Base-by-base conservation (phyloP, 2,329 filamentous ascomycete genomes). In the Epichloe aotearoae region DNA sequence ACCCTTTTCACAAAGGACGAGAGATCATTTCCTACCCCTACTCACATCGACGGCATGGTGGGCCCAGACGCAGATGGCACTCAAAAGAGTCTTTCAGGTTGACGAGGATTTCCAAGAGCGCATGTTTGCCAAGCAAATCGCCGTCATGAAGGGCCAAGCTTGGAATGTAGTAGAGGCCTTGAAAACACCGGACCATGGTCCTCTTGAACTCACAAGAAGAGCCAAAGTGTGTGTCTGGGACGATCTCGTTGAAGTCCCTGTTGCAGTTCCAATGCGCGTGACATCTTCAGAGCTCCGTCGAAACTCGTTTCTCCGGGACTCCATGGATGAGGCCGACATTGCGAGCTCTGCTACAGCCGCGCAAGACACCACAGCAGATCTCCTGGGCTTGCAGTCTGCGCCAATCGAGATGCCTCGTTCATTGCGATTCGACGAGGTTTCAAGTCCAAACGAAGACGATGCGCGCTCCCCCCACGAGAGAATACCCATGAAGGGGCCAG, bases 131-230 rank as follows among this genome's bases (percentile, higher is more conserved):
- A 83, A 88, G 57, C 93, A 98, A 63, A 94, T 98, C 54, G 91
- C 93, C 1, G 93, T 98, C 53, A 95, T 98, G 88, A 98, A 98
- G 69, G 93, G 93, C 11, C 93, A 98, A 64, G 93, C 93, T 1
- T 98, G 93, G 89, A 98, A 98, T 64, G 93, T 98, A 0, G 93
- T 98, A 4, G 93, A 98, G 70, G 96, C 93, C 0, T 76, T 98
- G 54, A 98, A 98, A 66, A 86, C 86, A 17, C 75, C 81, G 1
- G 93, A 97, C 62, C 91, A 97, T 62, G 93, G 93, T 0, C 93
- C 93, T 0, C 73, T 98, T 17, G 93, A 97, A 68, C 78, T 98
- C 49, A 97, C 93, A 4, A 79, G 93, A 55, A 79, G 93, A 57
- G 85, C 88, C 46, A 83, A 91, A 59, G 91, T 98, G 17, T 95